Evolutionary conservation across 2,329 filamentous ascomycete species (phyloP).

Genomic region (Bipolaris cookei): DNA sequence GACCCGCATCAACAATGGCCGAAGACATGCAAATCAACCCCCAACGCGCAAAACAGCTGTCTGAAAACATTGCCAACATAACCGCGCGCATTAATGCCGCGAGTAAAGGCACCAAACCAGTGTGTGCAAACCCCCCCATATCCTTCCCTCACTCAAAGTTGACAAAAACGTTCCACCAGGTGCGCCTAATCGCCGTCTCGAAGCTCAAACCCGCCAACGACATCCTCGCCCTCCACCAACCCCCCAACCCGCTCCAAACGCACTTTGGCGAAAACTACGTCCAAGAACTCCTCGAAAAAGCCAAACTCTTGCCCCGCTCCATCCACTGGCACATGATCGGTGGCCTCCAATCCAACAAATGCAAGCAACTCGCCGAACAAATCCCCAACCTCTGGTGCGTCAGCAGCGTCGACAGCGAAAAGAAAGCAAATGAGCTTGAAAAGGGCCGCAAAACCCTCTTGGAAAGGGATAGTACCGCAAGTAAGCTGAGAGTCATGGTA

Average conservation of each 20-base stretch:
- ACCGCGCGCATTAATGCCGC: slow-evolving; percentile 51
- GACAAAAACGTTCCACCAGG: slow-evolving; percentile 52
- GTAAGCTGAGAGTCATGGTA: slow-evolving; percentile 74
- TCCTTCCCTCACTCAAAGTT: not conserved
- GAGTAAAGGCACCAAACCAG: slow-evolving; percentile 43
- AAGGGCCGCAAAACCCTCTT: slow-evolving; percentile 70
- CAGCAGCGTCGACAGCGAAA: slow-evolving; percentile 83
- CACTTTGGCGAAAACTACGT: slow-evolving; percentile 98
- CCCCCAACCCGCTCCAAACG: slow-evolving; percentile 57
- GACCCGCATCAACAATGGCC: slow-evolving; percentile 36
- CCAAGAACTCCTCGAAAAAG: slow-evolving; percentile 83
- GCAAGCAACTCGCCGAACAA: slow-evolving; percentile 78
- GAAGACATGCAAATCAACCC: slow-evolving; percentile 51
- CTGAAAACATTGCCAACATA: slow-evolving; percentile 54
- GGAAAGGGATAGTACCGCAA: slow-evolving; percentile 42
- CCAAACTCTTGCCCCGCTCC: slow-evolving; percentile 73
- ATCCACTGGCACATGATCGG: slow-evolving; percentile 98
- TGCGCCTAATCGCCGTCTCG: slow-evolving; percentile 90
- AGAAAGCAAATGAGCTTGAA: slow-evolving; percentile 85
- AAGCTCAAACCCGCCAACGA: slow-evolving; percentile 95
- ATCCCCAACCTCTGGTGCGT: slow-evolving; percentile 92
- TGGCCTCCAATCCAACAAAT: slow-evolving; percentile 91
- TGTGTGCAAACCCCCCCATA: slow-evolving; percentile 15
- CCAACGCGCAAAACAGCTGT: slow-evolving; percentile 54
- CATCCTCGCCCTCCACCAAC: slow-evolving; percentile 79